These are phyloP conservation scores for Claviceps sp. DNA, from an alignment of 2,329 filamentous ascomycete species.

Conservation along the genomic window DNA sequence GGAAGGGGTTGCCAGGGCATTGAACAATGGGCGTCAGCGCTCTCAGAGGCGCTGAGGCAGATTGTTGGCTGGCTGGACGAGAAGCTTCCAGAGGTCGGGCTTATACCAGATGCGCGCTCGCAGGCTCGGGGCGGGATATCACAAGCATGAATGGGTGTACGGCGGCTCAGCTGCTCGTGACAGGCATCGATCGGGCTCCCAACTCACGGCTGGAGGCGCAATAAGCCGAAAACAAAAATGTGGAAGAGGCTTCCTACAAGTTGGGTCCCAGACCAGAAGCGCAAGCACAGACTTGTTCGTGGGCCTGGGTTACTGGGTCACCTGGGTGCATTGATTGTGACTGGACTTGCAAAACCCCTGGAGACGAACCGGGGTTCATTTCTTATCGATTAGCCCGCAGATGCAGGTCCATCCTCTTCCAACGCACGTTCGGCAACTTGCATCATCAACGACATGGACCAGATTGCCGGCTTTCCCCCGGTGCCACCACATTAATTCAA, in stretches of 20 bases:
- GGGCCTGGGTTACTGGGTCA: not conserved
- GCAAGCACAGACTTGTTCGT: not conserved
- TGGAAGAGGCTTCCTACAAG: not conserved
- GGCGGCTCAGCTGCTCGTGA: not conserved
- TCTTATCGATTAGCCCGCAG: constrained; percentile 3
- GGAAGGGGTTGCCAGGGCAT: constrained; percentile 98
- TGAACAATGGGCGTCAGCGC: constrained; percentile 17
- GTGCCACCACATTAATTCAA: too few relatives aligned
- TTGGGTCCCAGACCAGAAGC: not conserved
- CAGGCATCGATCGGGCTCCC: not conserved
- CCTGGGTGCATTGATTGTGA: not conserved
- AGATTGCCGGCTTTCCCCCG: too few relatives aligned
- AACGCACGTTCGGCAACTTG: not conserved
- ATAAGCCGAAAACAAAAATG: not conserved
- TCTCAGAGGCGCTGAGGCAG: constrained; percentile 5
- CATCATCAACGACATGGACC: not conserved
- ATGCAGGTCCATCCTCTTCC: not conserved
- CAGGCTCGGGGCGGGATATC: constrained; percentile 1
- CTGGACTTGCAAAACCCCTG: constrained; percentile 3
- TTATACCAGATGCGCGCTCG: constrained; percentile 1
- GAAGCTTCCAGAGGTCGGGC: not conserved
- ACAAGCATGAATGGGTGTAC: constrained; percentile 2
- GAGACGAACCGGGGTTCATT: constrained; percentile 2
- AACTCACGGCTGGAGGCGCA: not conserved
- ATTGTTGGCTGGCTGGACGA: not conserved